These are phyloP conservation scores for Pouteria campechiana DNA, from an alignment of 179 eudicot species.

Conservation along the genomic window DNA sequence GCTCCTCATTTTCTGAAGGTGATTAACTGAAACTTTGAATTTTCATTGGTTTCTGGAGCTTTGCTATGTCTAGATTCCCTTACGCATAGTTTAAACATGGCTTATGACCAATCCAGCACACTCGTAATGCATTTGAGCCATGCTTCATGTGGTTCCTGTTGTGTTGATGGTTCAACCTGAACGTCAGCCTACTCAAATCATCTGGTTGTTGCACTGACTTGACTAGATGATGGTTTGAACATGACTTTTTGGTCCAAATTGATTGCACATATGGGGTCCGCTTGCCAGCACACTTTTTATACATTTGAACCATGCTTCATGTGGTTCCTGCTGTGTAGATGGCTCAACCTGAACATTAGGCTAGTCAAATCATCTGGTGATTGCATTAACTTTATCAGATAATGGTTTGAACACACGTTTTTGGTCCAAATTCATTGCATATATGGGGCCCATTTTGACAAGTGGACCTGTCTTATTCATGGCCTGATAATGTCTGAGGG, in stretches of 20 bases:
- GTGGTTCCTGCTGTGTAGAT: neutral
- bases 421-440: too few species aligned
- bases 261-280: too few species aligned
- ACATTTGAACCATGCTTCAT: neutral
- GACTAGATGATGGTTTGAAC: too few species aligned
- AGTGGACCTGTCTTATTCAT: too few species aligned
- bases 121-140: neutral
- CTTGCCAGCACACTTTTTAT: too few species aligned
- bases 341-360: neutral
- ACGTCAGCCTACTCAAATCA: too few species aligned
- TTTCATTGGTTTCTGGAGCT: conserved; percentile 1
- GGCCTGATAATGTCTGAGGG: too few species aligned
- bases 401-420: too few species aligned
- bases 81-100: neutral
- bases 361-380: too few species aligned
- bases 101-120: neutral
- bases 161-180: neutral
- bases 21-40: too few species aligned
- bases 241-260: too few species aligned
- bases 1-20: conserved; percentile 93
- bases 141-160: neutral
- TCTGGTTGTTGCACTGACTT: neutral
- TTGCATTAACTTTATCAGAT: conserved; percentile 1
- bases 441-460: too few species aligned
- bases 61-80: conserved; percentile 2